Percentiles rank a stretch among this genome's conserved stretches.
phyloP scores from a whole-genome alignment of 768 basidiomycete species.

The Scleroderma bovista region DNA sequence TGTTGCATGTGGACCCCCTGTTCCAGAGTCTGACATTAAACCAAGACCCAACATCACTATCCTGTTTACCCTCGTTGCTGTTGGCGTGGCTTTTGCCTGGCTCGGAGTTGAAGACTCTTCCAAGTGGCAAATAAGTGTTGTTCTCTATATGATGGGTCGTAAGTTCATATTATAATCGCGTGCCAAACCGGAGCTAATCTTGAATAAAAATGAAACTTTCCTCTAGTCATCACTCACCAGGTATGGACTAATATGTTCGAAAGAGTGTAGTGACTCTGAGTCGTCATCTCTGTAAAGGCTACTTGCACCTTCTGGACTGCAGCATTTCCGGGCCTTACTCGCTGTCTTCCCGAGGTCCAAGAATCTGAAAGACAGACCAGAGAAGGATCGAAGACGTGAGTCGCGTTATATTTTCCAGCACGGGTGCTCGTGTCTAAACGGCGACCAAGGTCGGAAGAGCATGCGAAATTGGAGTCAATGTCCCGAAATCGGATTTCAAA shows the following conservation, averaged over 20 bases:
- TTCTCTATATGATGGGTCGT: too few relatives aligned
- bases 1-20: background rate
- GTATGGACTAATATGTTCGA: slow-evolving; percentile 24
- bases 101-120: slow-evolving; percentile 63
- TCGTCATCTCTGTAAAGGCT: slow-evolving; percentile 33
- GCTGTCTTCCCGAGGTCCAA: slow-evolving; percentile 65
- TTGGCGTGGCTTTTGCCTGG: slow-evolving; percentile 76
- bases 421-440: background rate
- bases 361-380: slow-evolving; percentile 39
- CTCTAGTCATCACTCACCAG: slow-evolving; percentile 66
- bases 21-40: slow-evolving; percentile 1
- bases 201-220: background rate
- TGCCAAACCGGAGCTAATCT: too few relatives aligned
- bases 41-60: slow-evolving; percentile 71
- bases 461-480: slow-evolving; percentile 54
- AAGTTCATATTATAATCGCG: too few relatives aligned
- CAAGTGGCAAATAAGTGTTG: too few relatives aligned
- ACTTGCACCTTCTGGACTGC: slow-evolving; percentile 80
- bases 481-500: slow-evolving; percentile 71
- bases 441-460: slow-evolving; percentile 41
- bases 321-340: slow-evolving; percentile 71
- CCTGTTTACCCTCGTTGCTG: slow-evolving; percentile 60
- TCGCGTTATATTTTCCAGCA: background rate
- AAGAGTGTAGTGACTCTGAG: too few relatives aligned
- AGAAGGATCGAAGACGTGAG: slow-evolving; percentile 44